Percentiles rank a stretch among this genome's conserved stretches.
These are phyloP conservation scores for Boechera retrofracta DNA, from an alignment of 345 rosid genomes.

Conservation along the genomic window DNA sequence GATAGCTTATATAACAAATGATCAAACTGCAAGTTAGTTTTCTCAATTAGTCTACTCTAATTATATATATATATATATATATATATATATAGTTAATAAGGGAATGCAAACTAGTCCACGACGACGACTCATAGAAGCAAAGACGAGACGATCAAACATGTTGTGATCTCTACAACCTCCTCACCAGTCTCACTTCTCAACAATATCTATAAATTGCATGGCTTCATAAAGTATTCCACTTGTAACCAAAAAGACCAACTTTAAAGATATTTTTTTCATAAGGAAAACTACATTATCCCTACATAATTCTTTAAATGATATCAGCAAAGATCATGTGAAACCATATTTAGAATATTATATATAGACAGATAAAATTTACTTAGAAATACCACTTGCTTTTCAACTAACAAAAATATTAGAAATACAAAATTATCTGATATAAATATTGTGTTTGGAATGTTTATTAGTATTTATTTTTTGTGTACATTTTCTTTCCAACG, in stretches of 20 bases:
- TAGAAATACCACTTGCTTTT: not conserved
- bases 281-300: conserved; percentile 8
- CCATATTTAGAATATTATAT: not conserved
- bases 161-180: conserved; percentile 24
- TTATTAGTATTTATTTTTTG: not conserved
- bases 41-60: not conserved
- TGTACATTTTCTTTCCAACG: not conserved
- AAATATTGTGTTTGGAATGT: not conserved
- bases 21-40: not conserved
- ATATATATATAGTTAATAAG: too few relatives aligned
- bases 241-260: conserved; percentile 32
- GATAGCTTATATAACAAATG: conserved; percentile 3
- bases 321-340: conserved; percentile 43
- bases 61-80: too few relatives aligned
- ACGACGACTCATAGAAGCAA: not conserved
- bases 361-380: not conserved
- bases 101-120: too few relatives aligned
- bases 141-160: conserved; percentile 22
- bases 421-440: not conserved
- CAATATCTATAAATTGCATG: conserved; percentile 20
- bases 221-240: conserved; percentile 32
- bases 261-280: conserved; percentile 4
- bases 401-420: not conserved
- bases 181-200: conserved; percentile 27
- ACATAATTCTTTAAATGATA: conserved; percentile 23